Conservation (phyloP, 192 early-diverging fungal species). For the Podila horticola region DNA sequence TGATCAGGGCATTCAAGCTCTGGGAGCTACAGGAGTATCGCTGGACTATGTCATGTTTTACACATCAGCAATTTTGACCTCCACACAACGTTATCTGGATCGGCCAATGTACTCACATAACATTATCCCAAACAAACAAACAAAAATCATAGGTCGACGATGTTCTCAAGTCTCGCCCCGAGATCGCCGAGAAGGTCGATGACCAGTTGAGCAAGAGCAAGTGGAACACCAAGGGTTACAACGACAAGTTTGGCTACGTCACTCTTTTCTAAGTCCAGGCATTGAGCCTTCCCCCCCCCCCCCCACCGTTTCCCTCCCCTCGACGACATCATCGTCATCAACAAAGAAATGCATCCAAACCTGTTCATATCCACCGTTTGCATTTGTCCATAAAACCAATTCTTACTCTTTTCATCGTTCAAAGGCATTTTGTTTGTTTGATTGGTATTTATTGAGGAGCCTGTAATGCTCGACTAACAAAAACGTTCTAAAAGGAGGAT, state of each 20-base stretch:
- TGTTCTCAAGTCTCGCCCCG: constrained; percentile 92
- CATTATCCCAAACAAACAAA: neutral
- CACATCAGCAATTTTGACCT: too few relatives aligned
- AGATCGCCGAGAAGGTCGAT: constrained; percentile 88
- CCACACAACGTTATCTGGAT: neutral
- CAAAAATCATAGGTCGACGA: constrained; percentile 86
- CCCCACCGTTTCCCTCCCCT: too few relatives aligned
- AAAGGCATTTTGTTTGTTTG: neutral
- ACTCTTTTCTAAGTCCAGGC: constrained; percentile 67
- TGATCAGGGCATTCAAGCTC: too few relatives aligned
- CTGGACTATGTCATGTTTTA: too few relatives aligned
- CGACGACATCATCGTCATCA: too few relatives aligned
- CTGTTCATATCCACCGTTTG: too few relatives aligned
- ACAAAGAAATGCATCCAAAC: too few relatives aligned
- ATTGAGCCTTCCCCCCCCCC: too few relatives aligned
- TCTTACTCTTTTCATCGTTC: too few relatives aligned
- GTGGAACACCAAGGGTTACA: constrained; percentile 94
- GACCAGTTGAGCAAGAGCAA: constrained; percentile 92
- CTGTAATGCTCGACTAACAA: neutral
- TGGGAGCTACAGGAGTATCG: too few relatives aligned
- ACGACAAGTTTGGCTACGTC: constrained; percentile 90
- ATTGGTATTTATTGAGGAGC: neutral
- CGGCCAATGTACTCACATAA: neutral
- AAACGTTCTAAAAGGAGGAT: neutral
- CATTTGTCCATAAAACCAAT: too few relatives aligned